A percentile compares a stretch with the other conserved stretches of the same genome.
Evolutionary conservation across 805 yeast species (phyloP).

Genomic region (Limtongia smithiae): DNA sequence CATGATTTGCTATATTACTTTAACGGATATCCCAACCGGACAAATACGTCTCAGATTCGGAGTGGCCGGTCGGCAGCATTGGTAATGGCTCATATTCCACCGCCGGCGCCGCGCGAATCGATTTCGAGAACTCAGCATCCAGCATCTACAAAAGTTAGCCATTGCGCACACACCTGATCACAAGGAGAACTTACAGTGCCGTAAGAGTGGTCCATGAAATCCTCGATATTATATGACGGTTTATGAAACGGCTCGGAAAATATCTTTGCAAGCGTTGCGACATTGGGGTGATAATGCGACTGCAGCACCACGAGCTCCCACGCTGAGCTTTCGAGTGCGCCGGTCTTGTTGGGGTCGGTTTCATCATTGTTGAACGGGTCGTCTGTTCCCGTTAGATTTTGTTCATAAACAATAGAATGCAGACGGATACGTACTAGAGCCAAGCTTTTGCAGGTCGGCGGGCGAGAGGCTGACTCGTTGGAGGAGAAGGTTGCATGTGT

Average conservation of each 20-base stretch:
- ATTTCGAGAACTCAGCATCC: constrained; percentile 44
- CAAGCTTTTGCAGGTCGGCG: constrained; percentile 6
- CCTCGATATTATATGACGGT: constrained; percentile 83
- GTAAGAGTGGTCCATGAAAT: constrained; percentile 90
- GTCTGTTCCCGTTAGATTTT: too few relatives aligned
- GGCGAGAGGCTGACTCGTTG: constrained; percentile 45
- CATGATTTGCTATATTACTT: not conserved
- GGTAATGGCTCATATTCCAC: constrained; percentile 59
- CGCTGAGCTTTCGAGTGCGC: constrained; percentile 77
- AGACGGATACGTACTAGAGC: constrained; percentile 8
- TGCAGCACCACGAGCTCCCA: constrained; percentile 87
- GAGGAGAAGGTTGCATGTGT: constrained; percentile 85
- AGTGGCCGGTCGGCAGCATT: too few relatives aligned
- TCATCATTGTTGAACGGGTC: constrained; percentile 71
- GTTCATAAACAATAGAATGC: too few relatives aligned
- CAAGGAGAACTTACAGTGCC: constrained; percentile 38
- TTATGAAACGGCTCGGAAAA: constrained; percentile 88
- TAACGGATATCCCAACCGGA: constrained; percentile 13
- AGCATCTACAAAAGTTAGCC: constrained; percentile 42
- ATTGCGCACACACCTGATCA: constrained; percentile 63
- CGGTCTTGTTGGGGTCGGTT: constrained; percentile 69
- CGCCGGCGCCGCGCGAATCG: constrained; percentile 49
- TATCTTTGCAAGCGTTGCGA: constrained; percentile 84
- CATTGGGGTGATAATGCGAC: constrained; percentile 91
- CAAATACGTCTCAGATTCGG: too few relatives aligned